Base-by-base conservation (phyloP, 2,329 filamentous ascomycete genomes). In the Ophiostoma quercus region DNA sequence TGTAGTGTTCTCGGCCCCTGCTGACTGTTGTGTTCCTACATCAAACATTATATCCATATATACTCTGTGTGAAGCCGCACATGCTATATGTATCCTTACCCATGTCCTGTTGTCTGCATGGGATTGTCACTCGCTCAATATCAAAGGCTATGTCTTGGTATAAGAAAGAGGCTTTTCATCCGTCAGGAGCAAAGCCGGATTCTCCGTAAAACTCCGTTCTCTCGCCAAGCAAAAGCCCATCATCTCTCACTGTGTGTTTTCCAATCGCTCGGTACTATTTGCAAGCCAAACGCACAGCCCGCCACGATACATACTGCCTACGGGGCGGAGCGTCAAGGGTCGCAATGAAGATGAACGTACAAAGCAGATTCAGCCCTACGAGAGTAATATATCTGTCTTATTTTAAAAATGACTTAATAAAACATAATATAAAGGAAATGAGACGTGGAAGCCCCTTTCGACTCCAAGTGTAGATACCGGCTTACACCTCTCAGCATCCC, bases 331-430 rank as follows among this genome's bases (percentile, higher is more conserved):
- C 12, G 22, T 22, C 12, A 8, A 57, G 25, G n/a, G 5, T 12
- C 9, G 3, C 51, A 29, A 54, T 54, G n/a, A 7, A 57, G 22
- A 57, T 57, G 12, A 16, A 47, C n/a, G 51, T 29, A 25, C n/a
- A 29, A 57, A 57, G n/a, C 22, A 22, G n/a, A 57, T 25, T 57
- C 51, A 57, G 51, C 51, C 51, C n/a, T 57, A 57, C 51, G 51
- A 9, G 7, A 57, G 25, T 57, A 29, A 12, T 29, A 57, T 25
- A 25, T 11, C 3, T 2, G 16, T n/a, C 19, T n/a, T 47, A 6
- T 47, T 47, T 19, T 9, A 47, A 47, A 6, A 47, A 47, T 19
- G 19, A 7, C 5, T 8, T 47, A 6, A 47, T 47, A 8, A n/a
- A 19, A 47, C 6, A 47, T n/a, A n/a, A 19, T 16, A 47, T 19